These are phyloP conservation scores for Lycium ferocissimum DNA, from an alignment of 257 asterid species.

Conservation along the genomic window DNA sequence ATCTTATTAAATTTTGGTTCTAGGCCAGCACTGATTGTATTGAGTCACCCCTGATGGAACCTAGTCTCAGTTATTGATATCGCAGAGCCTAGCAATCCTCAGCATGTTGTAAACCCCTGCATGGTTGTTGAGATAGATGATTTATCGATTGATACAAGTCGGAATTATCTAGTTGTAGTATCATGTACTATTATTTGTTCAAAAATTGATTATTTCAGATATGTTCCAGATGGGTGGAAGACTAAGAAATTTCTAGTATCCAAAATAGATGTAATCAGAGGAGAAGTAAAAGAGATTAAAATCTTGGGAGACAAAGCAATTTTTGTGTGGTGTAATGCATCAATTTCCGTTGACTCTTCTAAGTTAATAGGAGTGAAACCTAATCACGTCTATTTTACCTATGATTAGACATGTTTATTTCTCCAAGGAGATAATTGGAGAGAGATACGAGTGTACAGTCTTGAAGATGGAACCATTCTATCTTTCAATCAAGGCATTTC, in stretches of 20 bases:
- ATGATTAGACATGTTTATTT: no score
- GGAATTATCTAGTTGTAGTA: background rate
- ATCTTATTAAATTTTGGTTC: no score
- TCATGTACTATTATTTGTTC: background rate
- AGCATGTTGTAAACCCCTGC: background rate
- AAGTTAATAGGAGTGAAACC: background rate
- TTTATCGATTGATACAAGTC: no score
- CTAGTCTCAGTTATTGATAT: no score
- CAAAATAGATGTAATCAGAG: background rate
- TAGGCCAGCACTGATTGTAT: no score
- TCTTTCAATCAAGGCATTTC: background rate
- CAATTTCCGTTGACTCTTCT: background rate
- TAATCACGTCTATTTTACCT: background rate
- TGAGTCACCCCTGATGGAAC: no score
- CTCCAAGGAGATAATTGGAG: background rate
- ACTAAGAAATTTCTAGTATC: background rate
- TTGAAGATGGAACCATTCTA: slow-evolving; percentile 9
- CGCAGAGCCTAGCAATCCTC: background rate
- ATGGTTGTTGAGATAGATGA: background rate
- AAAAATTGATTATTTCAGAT: no score
- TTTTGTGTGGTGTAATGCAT: background rate
- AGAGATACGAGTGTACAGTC: background rate
- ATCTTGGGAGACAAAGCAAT: background rate
- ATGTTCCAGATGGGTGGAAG: no score
- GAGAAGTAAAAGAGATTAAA: background rate